phyloP scores from a whole-genome alignment of 495 filamentous ascomycete genomes.

The Elasticomyces elasticus region DNA sequence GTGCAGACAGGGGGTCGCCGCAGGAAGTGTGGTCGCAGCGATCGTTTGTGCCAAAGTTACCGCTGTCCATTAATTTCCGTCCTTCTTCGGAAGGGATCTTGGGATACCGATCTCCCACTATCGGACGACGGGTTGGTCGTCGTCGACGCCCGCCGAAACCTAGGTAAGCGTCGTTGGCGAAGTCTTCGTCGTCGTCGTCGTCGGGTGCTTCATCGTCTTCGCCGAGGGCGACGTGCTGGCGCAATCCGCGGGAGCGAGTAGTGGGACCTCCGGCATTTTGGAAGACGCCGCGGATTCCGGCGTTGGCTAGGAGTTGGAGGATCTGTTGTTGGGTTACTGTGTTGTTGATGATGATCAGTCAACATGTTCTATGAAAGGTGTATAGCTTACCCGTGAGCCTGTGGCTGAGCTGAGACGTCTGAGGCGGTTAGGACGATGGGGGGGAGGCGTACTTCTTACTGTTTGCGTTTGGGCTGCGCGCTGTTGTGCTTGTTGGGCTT shows the following conservation, averaged over 20 bases:
- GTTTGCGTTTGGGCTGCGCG: too few relatives aligned
- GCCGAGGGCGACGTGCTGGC: slow-evolving; percentile 24
- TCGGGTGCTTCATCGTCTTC: slow-evolving; percentile 36
- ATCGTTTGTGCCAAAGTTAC: slow-evolving; percentile 60
- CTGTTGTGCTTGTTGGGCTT: background rate
- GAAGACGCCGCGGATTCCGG: slow-evolving; percentile 34
- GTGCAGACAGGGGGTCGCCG: slow-evolving; percentile 22
- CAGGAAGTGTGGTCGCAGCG: slow-evolving; percentile 30
- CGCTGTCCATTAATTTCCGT: slow-evolving; percentile 64
- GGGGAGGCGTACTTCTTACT: slow-evolving; percentile 13
- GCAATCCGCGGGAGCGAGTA: slow-evolving; percentile 24
- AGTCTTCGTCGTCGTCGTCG: slow-evolving; percentile 38
- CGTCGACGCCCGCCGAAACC: slow-evolving; percentile 14
- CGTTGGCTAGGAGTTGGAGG: slow-evolving; percentile 33
- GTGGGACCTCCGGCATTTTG: slow-evolving; percentile 27
- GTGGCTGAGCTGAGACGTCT: slow-evolving; percentile 10
- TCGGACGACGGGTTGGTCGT: slow-evolving; percentile 14
- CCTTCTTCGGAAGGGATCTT: slow-evolving; percentile 71
- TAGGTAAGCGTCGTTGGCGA: slow-evolving; percentile 20
- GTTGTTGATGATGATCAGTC: slow-evolving; percentile 24
- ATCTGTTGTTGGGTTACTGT: slow-evolving; percentile 35
- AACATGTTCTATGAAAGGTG: slow-evolving; percentile 3
- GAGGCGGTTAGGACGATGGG: background rate
- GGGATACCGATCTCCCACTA: slow-evolving; percentile 43
- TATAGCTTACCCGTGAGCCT: slow-evolving; percentile 15